phyloP scores from a whole-genome alignment of 2,329 filamentous ascomycete species.

The Corinectria fuckeliana region DNA sequence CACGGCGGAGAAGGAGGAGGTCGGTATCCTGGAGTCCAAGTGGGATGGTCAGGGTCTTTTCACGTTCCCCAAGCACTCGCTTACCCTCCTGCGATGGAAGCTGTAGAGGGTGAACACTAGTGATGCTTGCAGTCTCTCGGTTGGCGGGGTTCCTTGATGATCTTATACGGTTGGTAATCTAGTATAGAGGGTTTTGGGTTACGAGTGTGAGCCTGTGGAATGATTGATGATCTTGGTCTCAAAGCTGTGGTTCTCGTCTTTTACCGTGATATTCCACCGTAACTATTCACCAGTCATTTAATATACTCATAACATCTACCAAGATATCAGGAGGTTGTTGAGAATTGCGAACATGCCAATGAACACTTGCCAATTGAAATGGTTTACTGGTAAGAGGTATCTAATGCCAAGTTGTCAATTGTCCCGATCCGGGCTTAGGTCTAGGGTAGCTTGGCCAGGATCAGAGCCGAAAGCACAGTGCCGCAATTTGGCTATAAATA shows the following conservation, averaged over 20 bases:
- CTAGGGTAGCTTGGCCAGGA: background rate
- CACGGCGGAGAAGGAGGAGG: slow-evolving; percentile 66
- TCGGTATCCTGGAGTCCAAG: slow-evolving; percentile 51
- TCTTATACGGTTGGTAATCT: background rate
- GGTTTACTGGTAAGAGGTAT: no score
- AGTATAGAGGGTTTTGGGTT: background rate
- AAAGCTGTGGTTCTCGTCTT: background rate
- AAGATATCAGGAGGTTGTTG: no score
- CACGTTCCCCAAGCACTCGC: slow-evolving; percentile 72
- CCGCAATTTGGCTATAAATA: background rate
- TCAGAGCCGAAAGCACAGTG: background rate
- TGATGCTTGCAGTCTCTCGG: no score
- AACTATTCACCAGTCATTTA: background rate
- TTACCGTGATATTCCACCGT: no score
- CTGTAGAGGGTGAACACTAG: slow-evolving; percentile 38
- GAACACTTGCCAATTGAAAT: no score
- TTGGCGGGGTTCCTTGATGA: background rate
- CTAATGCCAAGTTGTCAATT: background rate
- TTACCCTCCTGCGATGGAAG: slow-evolving; percentile 72
- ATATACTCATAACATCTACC: no score
- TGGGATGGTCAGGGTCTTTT: slow-evolving; percentile 70
- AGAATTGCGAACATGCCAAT: no score
- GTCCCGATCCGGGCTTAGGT: background rate
- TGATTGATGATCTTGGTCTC: background rate
- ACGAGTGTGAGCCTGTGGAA: background rate